Conservation (phyloP, 179 eudicot genomes). For the Spergularia azorica region DNA sequence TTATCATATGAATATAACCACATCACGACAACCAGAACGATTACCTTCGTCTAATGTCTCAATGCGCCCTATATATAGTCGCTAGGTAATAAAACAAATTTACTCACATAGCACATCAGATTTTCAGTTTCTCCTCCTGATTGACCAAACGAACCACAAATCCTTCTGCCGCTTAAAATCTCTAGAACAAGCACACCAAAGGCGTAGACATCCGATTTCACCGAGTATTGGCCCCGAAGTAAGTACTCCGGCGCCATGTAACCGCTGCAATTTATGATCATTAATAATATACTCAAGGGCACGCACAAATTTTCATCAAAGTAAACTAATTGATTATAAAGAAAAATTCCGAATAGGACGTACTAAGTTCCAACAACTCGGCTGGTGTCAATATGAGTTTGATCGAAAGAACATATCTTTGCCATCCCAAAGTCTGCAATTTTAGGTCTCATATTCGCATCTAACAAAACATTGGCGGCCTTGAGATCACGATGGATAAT, state of each 20-base stretch:
- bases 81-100: no score
- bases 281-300: no score
- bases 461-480: slow-evolving; percentile 24
- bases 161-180: slow-evolving; percentile 28
- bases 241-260: slow-evolving; percentile 41
- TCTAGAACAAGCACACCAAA: slow-evolving; percentile 33
- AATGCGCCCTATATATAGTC: not conserved
- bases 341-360: no score
- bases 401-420: slow-evolving; percentile 14
- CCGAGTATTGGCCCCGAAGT: slow-evolving; percentile 31
- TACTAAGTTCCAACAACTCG: slow-evolving; percentile 26
- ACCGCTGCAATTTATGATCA: slow-evolving; percentile 31
- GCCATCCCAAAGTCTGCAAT: slow-evolving; percentile 31
- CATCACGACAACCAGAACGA: no score
- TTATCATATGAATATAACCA: no score
- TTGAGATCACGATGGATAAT: slow-evolving; percentile 29
- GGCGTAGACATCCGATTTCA: slow-evolving; percentile 34
- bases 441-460: slow-evolving; percentile 24
- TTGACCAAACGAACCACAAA: slow-evolving; percentile 17
- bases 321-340: no score
- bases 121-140: slow-evolving; percentile 18
- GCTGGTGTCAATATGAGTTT: slow-evolving; percentile 17
- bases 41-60: no score
- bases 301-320: no score
- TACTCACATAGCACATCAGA: slow-evolving; percentile 37